A percentile compares a stretch with the other conserved stretches of the same genome.
Conservation (phyloP, 2,329 filamentous ascomycete species). For the Claviceps pazoutovae region DNA sequence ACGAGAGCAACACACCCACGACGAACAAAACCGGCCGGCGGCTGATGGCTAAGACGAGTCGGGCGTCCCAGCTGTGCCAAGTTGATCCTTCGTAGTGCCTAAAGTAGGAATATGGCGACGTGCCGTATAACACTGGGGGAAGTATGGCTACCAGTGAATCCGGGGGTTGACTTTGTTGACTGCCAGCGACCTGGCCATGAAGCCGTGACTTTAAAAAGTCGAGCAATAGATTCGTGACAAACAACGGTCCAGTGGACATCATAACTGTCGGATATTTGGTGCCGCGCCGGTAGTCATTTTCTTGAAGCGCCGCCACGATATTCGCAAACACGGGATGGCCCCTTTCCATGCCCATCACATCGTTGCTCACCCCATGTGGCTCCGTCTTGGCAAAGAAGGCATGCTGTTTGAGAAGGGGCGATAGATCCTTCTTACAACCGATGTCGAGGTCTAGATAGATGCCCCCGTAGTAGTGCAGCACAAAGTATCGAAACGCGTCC, state of each 20-base stretch:
- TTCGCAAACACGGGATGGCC: background rate
- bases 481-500: slow-evolving; percentile 68
- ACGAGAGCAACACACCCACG: background rate
- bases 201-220: background rate
- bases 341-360: slow-evolving; percentile 1
- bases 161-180: background rate
- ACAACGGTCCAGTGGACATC: slow-evolving; percentile 2
- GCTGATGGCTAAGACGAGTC: background rate
- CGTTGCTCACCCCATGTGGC: background rate
- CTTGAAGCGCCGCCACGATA: background rate
- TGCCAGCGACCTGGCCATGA: background rate
- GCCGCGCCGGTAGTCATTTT: background rate
- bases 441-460: slow-evolving; percentile 67
- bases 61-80: slow-evolving; percentile 2
- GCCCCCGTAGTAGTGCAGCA: slow-evolving; percentile 62
- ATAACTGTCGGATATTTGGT: slow-evolving; percentile 4
- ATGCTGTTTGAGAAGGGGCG: background rate
- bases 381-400: slow-evolving; percentile 1
- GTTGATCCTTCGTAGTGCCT: background rate
- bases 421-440: background rate
- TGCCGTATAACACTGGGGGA: background rate
- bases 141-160: background rate
- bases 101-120: background rate
- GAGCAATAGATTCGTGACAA: background rate
- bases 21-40: background rate